Base-by-base conservation (phyloP, 768 basidiomycete genomes). In the Scleroderma bovista region DNA sequence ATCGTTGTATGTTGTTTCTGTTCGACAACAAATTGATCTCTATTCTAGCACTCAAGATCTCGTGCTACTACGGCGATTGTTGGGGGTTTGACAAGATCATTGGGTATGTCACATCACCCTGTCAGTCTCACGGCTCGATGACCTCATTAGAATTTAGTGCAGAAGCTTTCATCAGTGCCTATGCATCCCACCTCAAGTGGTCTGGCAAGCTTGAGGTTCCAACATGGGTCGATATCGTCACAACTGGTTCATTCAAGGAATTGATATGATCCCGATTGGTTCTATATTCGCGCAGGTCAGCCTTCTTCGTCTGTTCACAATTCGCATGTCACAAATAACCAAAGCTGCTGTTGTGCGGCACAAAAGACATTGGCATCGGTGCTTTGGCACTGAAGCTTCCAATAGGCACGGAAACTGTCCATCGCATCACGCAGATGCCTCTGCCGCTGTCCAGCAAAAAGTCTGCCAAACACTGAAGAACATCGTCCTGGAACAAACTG, bases 231-330 rank as follows among this genome's bases (percentile, higher is more conserved):
- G 95, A 96, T 72, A 75, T 97, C 62, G 96, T 99, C 69, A 99
- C 98, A 80, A 99, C 96, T 53, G 95, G 91, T 69, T 76, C 88
- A 52, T 93, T 78, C 81, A 98, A 98, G 73, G 96, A 99, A 75
- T 89, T 96, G 96, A 48, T 97, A 97, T 75, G 93, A 98, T 73
- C 89, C 92, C 38, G 96, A 99, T 72, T 99, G 96, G 96, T 99
- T 84, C 81, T 99, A 98, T 75, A 79, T 95, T 69, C 92, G 96
- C 64, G 90, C 95, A 74, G 94, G 94, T 96, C 65, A 68, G 84
- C 80, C 20, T 38, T 6, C 29, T 34, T 17, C 22, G 17, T 6
- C 33, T 1, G 32, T 6, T 5, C 16, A 40, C 8, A 22, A 51
- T 36, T 29, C 26, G 5, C n/a, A 6, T n/a, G 43, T 39, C n/a